phyloP scores from a whole-genome alignment of 495 filamentous ascomycete species.

The Penicillium diatomitis region DNA sequence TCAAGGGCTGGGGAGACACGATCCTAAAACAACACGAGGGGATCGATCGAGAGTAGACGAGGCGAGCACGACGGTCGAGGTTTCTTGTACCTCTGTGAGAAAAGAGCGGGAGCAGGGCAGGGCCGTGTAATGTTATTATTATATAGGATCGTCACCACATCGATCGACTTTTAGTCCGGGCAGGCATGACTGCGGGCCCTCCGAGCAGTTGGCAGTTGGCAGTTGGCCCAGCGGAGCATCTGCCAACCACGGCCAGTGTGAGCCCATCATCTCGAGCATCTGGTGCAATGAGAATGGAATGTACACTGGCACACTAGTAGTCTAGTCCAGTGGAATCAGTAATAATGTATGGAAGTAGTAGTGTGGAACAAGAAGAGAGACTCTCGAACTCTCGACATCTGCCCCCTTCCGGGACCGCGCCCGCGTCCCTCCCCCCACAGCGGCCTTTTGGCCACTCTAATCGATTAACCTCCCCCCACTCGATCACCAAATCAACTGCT shows the following conservation, averaged over 20 bases:
- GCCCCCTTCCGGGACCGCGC: neutral
- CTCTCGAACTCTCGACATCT: neutral
- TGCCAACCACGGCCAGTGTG: neutral
- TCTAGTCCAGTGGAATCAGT: no score
- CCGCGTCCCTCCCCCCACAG: neutral
- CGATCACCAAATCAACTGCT: no score
- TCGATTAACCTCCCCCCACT: neutral
- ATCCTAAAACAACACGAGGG: no score
- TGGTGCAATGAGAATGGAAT: no score
- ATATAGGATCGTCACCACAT: neutral
- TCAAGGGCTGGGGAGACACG: no score
- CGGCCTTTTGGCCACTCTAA: constrained; percentile 10
- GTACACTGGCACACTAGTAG: no score
- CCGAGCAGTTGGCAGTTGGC: constrained; percentile 1
- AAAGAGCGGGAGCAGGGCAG: neutral
- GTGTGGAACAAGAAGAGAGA: no score
- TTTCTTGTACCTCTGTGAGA: no score
- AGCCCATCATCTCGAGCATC: no score
- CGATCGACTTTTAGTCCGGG: neutral
- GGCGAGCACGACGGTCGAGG: no score
- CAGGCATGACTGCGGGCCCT: constrained; percentile 1
- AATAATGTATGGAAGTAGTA: no score
- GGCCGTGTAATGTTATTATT: neutral
- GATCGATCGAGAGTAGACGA: no score
- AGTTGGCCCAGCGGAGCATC: neutral